phyloP scores from a whole-genome alignment of 768 basidiomycete genomes.

The Royoungia palumana region DNA sequence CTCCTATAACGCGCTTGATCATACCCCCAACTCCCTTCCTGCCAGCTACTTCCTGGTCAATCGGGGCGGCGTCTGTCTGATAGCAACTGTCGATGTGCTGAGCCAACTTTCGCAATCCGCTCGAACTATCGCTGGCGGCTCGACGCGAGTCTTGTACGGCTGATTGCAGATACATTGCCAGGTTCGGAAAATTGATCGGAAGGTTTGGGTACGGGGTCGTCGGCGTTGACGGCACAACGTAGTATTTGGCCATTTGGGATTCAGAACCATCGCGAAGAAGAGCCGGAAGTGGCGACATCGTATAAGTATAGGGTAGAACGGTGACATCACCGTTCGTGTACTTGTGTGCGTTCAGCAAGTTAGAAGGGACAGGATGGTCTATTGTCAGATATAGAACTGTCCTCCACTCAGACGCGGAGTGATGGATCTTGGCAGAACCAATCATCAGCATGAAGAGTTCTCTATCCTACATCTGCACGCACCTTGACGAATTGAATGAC shows the following conservation, averaged over 20 bases:
- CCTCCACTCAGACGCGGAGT: conserved; percentile 60
- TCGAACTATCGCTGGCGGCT: conserved; percentile 55
- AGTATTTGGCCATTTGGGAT: conserved; percentile 61
- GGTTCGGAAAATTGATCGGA: conserved; percentile 71
- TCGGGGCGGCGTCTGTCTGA: conserved; percentile 38
- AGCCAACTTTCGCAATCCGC: conserved; percentile 62
- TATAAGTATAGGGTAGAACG: conserved; percentile 70
- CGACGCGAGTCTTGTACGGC: conserved; percentile 67
- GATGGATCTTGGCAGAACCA: conserved; percentile 48
- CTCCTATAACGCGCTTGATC: conserved; percentile 61
- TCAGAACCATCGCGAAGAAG: conserved; percentile 65
- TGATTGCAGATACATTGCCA: conserved; percentile 72
- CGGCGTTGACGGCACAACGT: conserved; percentile 61
- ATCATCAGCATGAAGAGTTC: background rate
- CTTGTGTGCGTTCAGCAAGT: conserved; percentile 41
- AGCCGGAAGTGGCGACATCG: conserved; percentile 53
- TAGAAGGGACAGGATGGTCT: conserved; percentile 59
- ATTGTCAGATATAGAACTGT: conserved; percentile 75
- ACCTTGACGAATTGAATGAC: conserved; percentile 82
- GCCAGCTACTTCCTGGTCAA: conserved; percentile 38
- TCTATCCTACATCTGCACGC: conserved; percentile 15
- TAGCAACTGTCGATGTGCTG: conserved; percentile 69
- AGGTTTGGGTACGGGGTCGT: conserved; percentile 63
- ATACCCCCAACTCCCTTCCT: conserved; percentile 46
- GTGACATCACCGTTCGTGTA: conserved; percentile 59